Evolutionary conservation across 2,329 filamentous ascomycete genomes (phyloP), one percentile per base, ranked within the genome.

Genomic region (Bipolaris zeicola): DNA sequence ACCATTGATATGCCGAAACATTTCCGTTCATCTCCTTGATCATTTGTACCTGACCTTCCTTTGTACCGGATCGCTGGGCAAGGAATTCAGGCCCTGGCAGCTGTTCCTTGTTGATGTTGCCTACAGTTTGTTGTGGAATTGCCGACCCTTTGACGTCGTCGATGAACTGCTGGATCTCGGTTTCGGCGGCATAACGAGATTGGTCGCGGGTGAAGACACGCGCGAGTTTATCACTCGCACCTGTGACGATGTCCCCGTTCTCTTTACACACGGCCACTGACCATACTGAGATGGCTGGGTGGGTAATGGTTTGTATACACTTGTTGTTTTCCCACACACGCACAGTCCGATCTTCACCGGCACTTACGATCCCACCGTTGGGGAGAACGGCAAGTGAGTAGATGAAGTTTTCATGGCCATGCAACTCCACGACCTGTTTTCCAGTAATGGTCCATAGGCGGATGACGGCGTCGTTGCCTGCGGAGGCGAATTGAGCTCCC

Each of bases 211-310:
- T 94, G 73, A 98, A 99, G 55, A 98, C 81, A 41, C 95, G 88
- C 7, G 92, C 88, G 42, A 94, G 80, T 53, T 90, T 88, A 71
- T 99, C 95, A 74, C 94, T 99, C 26, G 94, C 89, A 31, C 94
- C 95, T 2, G 91, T 91, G n/a, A 92, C 91, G 58, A 99, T 94
- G 68, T 99, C 96, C 20, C 95, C 94, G 45, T 86, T 96, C 60
- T 91, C 87, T 0, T 83, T 72, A 70, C 91, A 95, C 10, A 86
- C 90, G n/a, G 92, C 90, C 16, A 99, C 92, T 13, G 87, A 83
- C 95, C 95, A 99, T 5, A 99, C 93, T 0, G 94, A 98, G 52
- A 98, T 96, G 8, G 95, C 95, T 10, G 95, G 95, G 69, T 97
- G 92, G 1, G 94, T 97, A 62, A 99, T 98, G 37, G 94, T 97